Evolutionary conservation across 306 rosid genomes (phyloP), one percentile per base, ranked within the genome.

Genomic region (Medicago ruthenica): DNA sequence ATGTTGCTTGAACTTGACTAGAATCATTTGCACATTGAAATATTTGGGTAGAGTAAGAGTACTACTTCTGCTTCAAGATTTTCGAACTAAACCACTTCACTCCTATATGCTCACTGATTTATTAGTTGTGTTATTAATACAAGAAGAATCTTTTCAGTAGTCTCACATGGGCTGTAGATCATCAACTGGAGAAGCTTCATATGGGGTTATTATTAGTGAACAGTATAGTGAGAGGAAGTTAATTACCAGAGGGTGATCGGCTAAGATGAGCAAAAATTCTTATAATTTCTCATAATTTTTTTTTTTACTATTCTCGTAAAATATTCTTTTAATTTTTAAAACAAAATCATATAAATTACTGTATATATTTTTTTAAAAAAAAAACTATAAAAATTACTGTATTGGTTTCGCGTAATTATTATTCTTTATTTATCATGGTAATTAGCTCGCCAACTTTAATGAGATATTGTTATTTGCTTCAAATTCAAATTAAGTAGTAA

Each of bases 401-500:
- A 27, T 27, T 27, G 31, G 31, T 27, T 27, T 27, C 31, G 3
- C 31, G 3, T 27, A 4, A 27, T 27, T 27, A 27, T 27, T 27
- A 3, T 27, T 27, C 31, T 27, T 27, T 27, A 3, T 27, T 27
- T 27, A 27, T 3, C 31, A 27, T 27, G 31, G 4, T 27, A 27
- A 27, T 3, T 27, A 27, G 31, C 31, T 27, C 31, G 31, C 31
- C 31, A 27, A 27, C 31, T 27, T 27, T 27, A 27, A 27, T 3
- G 31, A 27, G 31, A 27, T 27, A 27, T 4, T 3, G 31, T 27
- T 27, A 27, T 27, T 27, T 27, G 31, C 31, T 27, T 27, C 31
- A 27, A 27, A 27, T 27, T 27, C 31, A 27, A 27, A 27, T 27
- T 27, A 27, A 80, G 84, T 75, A 75, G 40, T 17, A 39, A 59